Evolutionary conservation across 2,329 filamentous ascomycete species (phyloP).

Genomic region (Meredithiella fracta): DNA sequence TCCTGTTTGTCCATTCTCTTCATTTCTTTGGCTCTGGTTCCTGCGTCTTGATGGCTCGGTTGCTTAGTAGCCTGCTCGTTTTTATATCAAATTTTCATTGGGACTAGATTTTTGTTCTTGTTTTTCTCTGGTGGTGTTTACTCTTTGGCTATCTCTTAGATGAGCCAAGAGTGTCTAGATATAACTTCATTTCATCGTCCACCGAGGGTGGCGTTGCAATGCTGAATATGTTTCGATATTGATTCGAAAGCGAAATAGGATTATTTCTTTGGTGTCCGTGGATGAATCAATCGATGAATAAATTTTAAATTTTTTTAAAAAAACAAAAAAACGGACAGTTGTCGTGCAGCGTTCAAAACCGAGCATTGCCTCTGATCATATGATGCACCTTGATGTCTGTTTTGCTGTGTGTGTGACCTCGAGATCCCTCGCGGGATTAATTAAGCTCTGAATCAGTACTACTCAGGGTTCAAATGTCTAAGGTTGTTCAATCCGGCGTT

Average conservation of each 20-base stretch:
- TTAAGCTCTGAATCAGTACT: too few relatives aligned
- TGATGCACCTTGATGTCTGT: too few relatives aligned
- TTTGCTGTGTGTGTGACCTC: too few relatives aligned
- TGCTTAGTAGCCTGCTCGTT: neutral
- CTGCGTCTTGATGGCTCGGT: neutral
- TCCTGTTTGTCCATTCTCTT: neutral
- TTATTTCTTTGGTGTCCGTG: neutral
- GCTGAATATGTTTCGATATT: neutral
- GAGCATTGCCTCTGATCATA: too few relatives aligned
- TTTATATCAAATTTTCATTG: slow-evolving; percentile 1
- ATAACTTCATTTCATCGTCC: slow-evolving; percentile 1
- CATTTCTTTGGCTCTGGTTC: neutral
- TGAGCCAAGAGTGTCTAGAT: neutral
- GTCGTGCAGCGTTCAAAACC: too few relatives aligned
- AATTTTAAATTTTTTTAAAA: neutral
- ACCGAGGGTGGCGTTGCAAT: neutral
- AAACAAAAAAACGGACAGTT: too few relatives aligned
- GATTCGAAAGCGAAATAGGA: neutral
- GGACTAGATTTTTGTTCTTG: slow-evolving; percentile 1
- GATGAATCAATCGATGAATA: slow-evolving; percentile 7
- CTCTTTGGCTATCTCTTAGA: neutral
- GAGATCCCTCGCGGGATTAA: too few relatives aligned
- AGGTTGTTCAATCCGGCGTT: too few relatives aligned
- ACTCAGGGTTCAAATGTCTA: too few relatives aligned
- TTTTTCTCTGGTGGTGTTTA: neutral